Conservation (phyloP, 495 filamentous ascomycete species). For the Terfezia boudieri region DNA sequence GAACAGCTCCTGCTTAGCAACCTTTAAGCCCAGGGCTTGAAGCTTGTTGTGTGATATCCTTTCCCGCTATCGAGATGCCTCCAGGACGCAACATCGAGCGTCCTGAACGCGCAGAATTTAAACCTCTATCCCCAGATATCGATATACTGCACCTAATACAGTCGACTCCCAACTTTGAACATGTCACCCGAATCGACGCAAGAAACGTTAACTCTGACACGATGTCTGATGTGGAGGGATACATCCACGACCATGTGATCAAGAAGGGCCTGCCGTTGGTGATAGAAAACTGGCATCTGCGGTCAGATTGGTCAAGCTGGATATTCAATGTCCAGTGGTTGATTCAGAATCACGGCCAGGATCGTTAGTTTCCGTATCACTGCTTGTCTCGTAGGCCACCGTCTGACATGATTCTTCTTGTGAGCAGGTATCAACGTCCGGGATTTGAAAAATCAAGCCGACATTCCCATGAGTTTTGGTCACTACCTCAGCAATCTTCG, state of each 20-base stretch:
- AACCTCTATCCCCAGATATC: constrained; percentile 64
- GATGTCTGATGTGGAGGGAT: constrained; percentile 53
- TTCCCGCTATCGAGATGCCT: not conserved
- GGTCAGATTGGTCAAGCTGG: constrained; percentile 37
- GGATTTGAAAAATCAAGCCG: constrained; percentile 42
- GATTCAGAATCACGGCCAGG: constrained; percentile 42
- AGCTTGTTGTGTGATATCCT: too few relatives aligned
- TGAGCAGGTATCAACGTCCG: constrained; percentile 26
- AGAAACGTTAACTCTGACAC: constrained; percentile 43
- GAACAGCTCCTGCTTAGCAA: too few relatives aligned
- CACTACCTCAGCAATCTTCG: constrained; percentile 76
- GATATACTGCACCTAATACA: constrained; percentile 53
- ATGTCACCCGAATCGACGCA: constrained; percentile 34
- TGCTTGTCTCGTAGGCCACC: too few relatives aligned
- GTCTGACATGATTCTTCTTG: too few relatives aligned
- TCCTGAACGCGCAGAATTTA: constrained; percentile 35
- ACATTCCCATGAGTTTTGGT: constrained; percentile 57
- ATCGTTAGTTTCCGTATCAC: constrained; percentile 30
- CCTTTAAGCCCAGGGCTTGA: too few relatives aligned
- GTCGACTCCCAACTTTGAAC: constrained; percentile 58
- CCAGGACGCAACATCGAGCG: not conserved
- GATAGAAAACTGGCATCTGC: constrained; percentile 56
- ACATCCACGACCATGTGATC: constrained; percentile 58
- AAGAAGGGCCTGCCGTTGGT: constrained; percentile 68
- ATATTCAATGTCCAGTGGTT: constrained; percentile 70